Conservation (phyloP, 495 filamentous ascomycete species). For the Diplogelasinospora grovesii region DNA sequence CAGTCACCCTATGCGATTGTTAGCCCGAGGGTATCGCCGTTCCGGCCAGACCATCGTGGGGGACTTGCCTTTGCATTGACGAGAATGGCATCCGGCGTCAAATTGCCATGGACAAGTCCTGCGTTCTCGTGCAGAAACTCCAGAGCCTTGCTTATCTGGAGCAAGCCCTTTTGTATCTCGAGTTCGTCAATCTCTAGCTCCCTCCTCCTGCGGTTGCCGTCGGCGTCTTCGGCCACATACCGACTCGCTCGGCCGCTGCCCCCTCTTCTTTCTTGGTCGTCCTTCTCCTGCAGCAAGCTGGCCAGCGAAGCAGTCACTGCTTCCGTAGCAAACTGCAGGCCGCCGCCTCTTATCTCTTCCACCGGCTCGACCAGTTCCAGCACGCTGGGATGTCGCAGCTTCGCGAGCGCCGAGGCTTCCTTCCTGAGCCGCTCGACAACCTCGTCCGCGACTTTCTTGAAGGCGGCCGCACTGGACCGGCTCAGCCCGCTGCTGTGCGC, state of each 20-base stretch:
- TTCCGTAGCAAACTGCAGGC: conserved; percentile 94
- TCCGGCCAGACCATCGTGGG: too few species aligned
- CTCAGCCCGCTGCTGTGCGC: conserved; percentile 52
- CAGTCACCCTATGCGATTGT: conserved; percentile 66
- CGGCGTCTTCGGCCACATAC: conserved; percentile 73
- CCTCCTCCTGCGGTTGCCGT: conserved; percentile 63
- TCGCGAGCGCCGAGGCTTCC: conserved; percentile 79
- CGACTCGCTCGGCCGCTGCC: conserved; percentile 65
- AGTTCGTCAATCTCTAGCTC: conserved; percentile 95
- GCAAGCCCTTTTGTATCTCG: conserved; percentile 91
- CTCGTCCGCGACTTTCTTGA: conserved; percentile 79
- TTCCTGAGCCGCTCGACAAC: conserved; percentile 85
- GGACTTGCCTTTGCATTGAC: conserved; percentile 78
- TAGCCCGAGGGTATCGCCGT: too few species aligned
- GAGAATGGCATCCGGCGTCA: conserved; percentile 92
- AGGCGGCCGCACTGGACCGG: conserved; percentile 48
- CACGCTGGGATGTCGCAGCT: conserved; percentile 82
- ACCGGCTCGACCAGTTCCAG: conserved; percentile 92
- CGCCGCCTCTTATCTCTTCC: conserved; percentile 84
- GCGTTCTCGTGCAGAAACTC: conserved; percentile 97
- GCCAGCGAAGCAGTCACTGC: conserved; percentile 81
- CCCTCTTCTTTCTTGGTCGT: conserved; percentile 70
- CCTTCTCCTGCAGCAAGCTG: conserved; percentile 76
- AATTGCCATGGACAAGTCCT: conserved; percentile 84
- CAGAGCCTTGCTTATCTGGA: conserved; percentile 88